phyloP scores from a whole-genome alignment of 495 filamentous ascomycete species.

The Viridothelium virens region DNA sequence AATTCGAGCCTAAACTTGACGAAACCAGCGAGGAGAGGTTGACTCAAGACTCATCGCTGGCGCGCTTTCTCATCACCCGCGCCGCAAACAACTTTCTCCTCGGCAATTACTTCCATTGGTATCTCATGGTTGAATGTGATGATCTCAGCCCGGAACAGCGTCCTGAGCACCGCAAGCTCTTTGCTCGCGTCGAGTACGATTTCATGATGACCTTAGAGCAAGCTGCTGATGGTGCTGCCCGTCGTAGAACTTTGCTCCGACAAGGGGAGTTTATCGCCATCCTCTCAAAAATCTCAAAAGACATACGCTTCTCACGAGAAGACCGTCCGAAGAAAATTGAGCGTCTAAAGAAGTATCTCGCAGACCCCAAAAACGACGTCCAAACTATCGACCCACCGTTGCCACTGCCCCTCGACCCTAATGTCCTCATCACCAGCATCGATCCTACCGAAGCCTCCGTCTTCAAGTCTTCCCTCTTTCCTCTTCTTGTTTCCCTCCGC shows the following conservation, averaged over 20 bases:
- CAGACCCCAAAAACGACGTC: constrained; percentile 84
- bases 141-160: constrained; percentile 66
- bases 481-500: constrained; percentile 84
- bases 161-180: constrained; percentile 63
- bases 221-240: constrained; percentile 55
- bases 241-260: constrained; percentile 64
- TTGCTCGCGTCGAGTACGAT: constrained; percentile 85
- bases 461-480: constrained; percentile 89
- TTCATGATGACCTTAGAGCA: constrained; percentile 79
- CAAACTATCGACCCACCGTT: constrained; percentile 74
- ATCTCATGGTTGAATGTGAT: constrained; percentile 93
- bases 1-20: constrained; percentile 68
- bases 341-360: constrained; percentile 68
- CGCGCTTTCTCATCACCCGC: constrained; percentile 77
- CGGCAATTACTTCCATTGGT: constrained; percentile 96
- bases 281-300: constrained; percentile 81
- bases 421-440: constrained; percentile 66
- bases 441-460: constrained; percentile 80
- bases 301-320: constrained; percentile 74
- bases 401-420: constrained; percentile 83
- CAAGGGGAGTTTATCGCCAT: constrained; percentile 87
- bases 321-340: constrained; percentile 72
- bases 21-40: constrained; percentile 51
- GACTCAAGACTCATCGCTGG: constrained; percentile 75
- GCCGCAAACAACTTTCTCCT: constrained; percentile 80